Evolutionary conservation across 2,329 filamentous ascomycete species (phyloP), one percentile per base, ranked within the genome.

Genomic region (Claviceps monticola): DNA sequence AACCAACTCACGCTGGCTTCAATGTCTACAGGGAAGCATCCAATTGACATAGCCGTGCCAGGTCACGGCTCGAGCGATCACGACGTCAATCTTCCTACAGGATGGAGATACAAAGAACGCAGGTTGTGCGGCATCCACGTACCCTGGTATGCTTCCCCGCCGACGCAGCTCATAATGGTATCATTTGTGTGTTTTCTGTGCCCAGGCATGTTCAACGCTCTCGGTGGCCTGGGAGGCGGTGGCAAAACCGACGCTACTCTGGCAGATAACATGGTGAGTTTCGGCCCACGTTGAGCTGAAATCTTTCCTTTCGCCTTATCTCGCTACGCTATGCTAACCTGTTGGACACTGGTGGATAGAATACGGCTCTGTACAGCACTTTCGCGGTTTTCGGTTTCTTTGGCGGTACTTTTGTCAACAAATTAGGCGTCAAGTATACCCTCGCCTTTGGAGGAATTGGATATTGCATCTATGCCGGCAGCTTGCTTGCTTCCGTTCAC

Each of bases 361-460:
- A 80, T 66, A 82, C 79, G 4, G 83, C 83, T 14, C 66, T 88
- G 36, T 86, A 88, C 69, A 78, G 79, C 53, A 83, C 82, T 41
- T 87, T 88, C 63, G 78, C 78, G 37, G 70, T 80, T 47, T 73
- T 81, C 37, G 84, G 79, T 53, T 78, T 87, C 67, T 76, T 85
- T 62, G 83, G 85, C 57, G 84, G 84, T 51, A 89, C 84, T 43
- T 77, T 89, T 61, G 81, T 84, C 68, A 91, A 91, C 71, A 79
- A 77, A 58, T 73, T 88, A 48, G 86, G 86, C 51, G 75, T 88
- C 56, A 79, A 77, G 60, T 61, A 73, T 23, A 82, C 84, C 6
- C 71, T 90, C 47, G 74, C 79, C 3, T 76, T 90, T 59, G 86
- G 86, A 50, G 85, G 86, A 19, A 66, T 88, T 42, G 86, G 86